Evolutionary conservation across 805 yeast species (phyloP), one percentile per base, ranked within the genome.

Genomic region (Gaillardinia entomophila): DNA sequence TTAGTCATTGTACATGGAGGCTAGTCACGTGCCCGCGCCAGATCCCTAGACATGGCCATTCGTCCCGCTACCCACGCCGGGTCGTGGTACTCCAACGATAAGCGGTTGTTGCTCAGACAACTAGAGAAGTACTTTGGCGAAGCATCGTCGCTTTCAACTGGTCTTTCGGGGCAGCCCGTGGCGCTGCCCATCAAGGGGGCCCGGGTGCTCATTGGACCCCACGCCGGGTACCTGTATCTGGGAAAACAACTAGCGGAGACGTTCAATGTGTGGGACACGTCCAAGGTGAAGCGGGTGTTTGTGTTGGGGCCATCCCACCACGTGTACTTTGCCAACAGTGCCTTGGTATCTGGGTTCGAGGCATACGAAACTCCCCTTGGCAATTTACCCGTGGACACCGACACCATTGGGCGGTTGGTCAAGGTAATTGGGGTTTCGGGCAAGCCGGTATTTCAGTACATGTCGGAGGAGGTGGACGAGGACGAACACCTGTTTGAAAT

Each of bases 231-330:
- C 50, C 50, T 82, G 4, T 92, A 82, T 52, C 81, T 94, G 25
- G 96, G 96, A 0, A 57, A 63, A 5, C 75, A 85, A 0, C 68
- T 90, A 44, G 92, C 89, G 0, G 78, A 83, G 50, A 75, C 95
- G 0, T 90, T 84, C 47, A 70, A 70, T 2, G 72, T 77, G 0
- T 73, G 90, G 72, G 95, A 85, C 48, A 54, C 77, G 1, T 43
- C 69, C 1, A 60, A 61, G 7, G 68, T 69, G 13, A 70, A 76
- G 43, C 65, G 90, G 13, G 74, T 92, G 1, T 84, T 92, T 43
- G 64, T 92, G 1, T 53, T 92, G 51, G 97, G 97, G 0, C 98
- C 98, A 1, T 83, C 96, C 0, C 98, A 92, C 53, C 95, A 85
- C 55, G 80, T 83, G 6, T 89, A 82, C 52, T 86, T 83, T 60